Evolutionary conservation across 345 rosid species (phyloP), one percentile per base, ranked within the genome.

Genomic region (Firmiana major): DNA sequence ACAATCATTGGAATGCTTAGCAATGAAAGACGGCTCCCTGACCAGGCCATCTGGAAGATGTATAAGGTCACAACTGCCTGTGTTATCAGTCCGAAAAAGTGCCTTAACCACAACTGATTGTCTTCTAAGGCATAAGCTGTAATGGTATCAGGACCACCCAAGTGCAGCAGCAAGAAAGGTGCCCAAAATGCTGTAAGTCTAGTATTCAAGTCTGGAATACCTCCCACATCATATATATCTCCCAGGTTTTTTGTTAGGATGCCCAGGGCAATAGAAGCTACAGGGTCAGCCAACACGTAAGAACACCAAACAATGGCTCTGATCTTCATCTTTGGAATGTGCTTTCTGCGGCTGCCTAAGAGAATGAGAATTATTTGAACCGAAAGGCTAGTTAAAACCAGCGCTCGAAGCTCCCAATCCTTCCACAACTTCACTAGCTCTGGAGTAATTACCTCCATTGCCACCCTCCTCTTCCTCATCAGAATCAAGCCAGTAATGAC

Each of bases 121-220:
- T 85, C 87, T 72, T 80, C 87, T 2, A 85, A 58, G 11, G 85
- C 71, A 36, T 82, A 81, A 59, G 90, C 83, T 42, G 88, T 82
- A 22, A 83, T 80, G 48, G 81, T 79, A 58, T 85, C 85, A 22
- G 87, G 85, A 57, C 87, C 85, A 34, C 87, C 87, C 15, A 82
- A 82, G 75, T 85, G 87, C 34, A 85, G 76, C 75, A 82, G 77
- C 24, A 85, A 77, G 46, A 85, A 85, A 0, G 87, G 84, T 34
- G 85, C 72, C 85, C 87, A 80, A 19, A 83, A 85, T 0, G 84
- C 83, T 28, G 74, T 49, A 49, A 49, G 60, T 51, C 49, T 49
- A 0, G 58, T 49, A 5, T 17, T 17, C 1, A 49, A 28, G 9
- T 70, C 60, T 1, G 49, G 1, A 31, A 1, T 26, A 17, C 74